These are phyloP conservation scores for Talaromyces sp. DNA, from an alignment of 2,329 filamentous ascomycete species.

Conservation along the genomic window DNA sequence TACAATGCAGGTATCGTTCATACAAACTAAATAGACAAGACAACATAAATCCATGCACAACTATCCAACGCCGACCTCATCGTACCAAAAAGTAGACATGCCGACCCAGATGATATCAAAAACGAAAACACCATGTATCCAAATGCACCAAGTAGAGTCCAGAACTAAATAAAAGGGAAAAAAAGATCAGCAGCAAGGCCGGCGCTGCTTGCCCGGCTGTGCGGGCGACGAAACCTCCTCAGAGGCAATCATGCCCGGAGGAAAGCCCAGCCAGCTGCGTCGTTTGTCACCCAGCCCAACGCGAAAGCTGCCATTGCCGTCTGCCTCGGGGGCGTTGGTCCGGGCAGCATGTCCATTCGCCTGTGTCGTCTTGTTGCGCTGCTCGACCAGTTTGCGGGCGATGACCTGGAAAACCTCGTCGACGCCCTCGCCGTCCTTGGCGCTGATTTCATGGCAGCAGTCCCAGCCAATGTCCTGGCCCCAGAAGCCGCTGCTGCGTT, in stretches of 20 bases:
- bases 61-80: background rate
- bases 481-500: conserved; percentile 56
- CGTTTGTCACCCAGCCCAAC: conserved; percentile 57
- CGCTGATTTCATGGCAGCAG: conserved; percentile 93
- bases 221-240: conserved; percentile 26
- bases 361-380: conserved; percentile 47
- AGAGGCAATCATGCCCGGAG: conserved; percentile 38
- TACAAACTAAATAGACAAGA: background rate
- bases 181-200: conserved; percentile 36
- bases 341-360: conserved; percentile 33
- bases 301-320: conserved; percentile 53
- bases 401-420: conserved; percentile 93
- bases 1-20: background rate
- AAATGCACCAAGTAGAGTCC: background rate
- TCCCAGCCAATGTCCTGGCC: conserved; percentile 93
- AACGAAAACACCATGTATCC: conserved; percentile 2
- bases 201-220: conserved; percentile 27
- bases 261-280: conserved; percentile 61
- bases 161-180: background rate
- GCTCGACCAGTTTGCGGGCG: conserved; percentile 76
- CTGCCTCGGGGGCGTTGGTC: conserved; percentile 41
- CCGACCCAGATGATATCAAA: conserved; percentile 1
- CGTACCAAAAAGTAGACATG: background rate
- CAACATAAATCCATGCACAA: background rate
- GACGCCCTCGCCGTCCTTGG: conserved; percentile 89